Evolutionary conservation across 257 asterid genomes (phyloP).

Genomic region (Nicotiana benthamiana): DNA sequence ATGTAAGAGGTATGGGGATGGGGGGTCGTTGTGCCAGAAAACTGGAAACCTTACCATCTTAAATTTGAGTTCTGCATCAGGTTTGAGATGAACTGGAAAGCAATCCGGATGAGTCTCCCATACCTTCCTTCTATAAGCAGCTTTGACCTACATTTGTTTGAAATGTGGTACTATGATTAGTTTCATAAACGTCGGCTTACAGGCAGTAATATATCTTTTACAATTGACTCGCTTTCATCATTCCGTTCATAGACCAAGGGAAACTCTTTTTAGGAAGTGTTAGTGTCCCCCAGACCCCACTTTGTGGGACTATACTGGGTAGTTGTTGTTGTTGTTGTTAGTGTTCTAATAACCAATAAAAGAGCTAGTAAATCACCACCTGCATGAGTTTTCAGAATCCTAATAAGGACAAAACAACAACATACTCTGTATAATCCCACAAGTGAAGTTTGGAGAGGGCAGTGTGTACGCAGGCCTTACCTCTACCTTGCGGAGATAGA

Average conservation of each 20-base stretch:
- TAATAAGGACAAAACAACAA: too few species aligned
- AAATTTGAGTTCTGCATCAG: conserved; percentile 49
- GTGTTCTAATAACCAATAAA: too few species aligned
- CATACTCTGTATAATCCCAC: too few species aligned
- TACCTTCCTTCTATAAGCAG: conserved; percentile 56
- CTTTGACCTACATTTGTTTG: conserved; percentile 39
- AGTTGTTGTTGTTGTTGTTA: too few species aligned
- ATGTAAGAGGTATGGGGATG: not conserved
- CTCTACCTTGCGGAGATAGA: too few species aligned
- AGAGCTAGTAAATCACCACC: not conserved
- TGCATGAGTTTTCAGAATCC: not conserved
- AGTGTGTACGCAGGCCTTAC: too few species aligned
- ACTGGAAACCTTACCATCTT: conserved; percentile 35
- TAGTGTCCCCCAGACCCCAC: too few species aligned
- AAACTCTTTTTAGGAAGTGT: too few species aligned
- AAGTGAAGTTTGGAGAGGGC: too few species aligned
- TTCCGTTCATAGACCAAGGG: too few species aligned
- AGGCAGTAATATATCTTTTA: not conserved
- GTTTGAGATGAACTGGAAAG: conserved; percentile 43
- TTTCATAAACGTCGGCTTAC: not conserved
- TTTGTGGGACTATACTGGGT: too few species aligned
- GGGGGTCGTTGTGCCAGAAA: not conserved
- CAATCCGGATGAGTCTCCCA: conserved; percentile 83
- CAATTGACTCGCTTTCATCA: not conserved
- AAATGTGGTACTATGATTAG: not conserved